Conservation (phyloP, 2,329 filamentous ascomycete genomes). For the Gnomoniopsis sp. region DNA sequence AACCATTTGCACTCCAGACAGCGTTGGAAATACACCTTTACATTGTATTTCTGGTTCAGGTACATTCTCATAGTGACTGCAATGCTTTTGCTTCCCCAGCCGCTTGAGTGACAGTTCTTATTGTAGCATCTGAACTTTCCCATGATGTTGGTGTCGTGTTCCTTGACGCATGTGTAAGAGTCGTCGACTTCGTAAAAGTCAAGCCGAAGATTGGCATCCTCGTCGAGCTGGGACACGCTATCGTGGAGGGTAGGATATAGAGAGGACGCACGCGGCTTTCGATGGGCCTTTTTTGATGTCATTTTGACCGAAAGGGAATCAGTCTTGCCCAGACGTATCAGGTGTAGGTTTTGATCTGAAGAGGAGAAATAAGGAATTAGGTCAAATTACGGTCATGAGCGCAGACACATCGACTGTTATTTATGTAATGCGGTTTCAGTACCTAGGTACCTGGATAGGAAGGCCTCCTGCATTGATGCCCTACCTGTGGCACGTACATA, state of each 20-base stretch:
- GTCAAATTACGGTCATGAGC: no score
- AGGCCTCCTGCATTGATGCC: no score
- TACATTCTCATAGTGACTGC: conserved; percentile 21
- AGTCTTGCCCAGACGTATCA: no score
- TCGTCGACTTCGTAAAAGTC: neutral
- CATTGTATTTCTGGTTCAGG: conserved; percentile 21
- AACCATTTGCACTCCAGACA: conserved; percentile 21
- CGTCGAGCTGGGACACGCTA: neutral
- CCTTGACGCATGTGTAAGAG: neutral
- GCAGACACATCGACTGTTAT: no score
- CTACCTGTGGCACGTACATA: no score
- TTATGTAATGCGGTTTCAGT: no score
- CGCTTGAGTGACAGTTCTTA: neutral
- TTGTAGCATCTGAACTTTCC: conserved; percentile 19
- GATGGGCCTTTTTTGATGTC: neutral
- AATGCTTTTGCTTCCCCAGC: conserved; percentile 20
- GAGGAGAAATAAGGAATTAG: no score
- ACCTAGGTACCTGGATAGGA: no score
- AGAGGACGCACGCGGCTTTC: neutral
- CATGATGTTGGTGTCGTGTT: conserved; percentile 20
- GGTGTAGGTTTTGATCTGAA: no score
- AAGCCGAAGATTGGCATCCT: neutral
- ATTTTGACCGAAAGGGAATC: neutral
- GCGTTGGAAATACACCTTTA: conserved; percentile 24
- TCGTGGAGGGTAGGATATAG: neutral